A percentile compares a stretch with the other conserved stretches of the same genome.
phyloP scores from a whole-genome alignment of 1,139 yeast genomes.

The Ashbya aceris region DNA sequence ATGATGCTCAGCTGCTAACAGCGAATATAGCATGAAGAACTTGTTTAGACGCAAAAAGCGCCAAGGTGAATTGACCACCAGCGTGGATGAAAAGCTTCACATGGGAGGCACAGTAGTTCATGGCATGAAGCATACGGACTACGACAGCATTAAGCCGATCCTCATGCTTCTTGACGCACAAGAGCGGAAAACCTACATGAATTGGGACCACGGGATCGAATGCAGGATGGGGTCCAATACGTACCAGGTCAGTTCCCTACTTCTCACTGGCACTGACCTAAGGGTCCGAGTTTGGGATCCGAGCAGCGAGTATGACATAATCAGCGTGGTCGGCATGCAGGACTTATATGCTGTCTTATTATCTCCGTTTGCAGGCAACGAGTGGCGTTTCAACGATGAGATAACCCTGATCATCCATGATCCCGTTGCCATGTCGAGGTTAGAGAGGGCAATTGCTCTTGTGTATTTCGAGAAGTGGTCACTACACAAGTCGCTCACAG shows the following conservation, averaged over 20 bases:
- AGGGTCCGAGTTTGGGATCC: slow-evolving; percentile 3
- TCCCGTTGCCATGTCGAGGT: neutral
- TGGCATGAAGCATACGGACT: slow-evolving; percentile 3
- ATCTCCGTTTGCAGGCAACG: slow-evolving; percentile 5
- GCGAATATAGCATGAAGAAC: too few species aligned
- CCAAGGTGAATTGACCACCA: too few species aligned
- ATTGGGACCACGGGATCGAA: slow-evolving; percentile 3
- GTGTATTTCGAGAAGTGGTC: slow-evolving; percentile 20
- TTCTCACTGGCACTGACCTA: slow-evolving; percentile 7
- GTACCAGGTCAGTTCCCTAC: slow-evolving; percentile 3
- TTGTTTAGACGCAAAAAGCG: too few species aligned
- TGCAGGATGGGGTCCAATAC: slow-evolving; percentile 2
- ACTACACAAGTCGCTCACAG: slow-evolving; percentile 25
- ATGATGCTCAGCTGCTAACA: too few species aligned
- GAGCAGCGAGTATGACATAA: slow-evolving; percentile 5
- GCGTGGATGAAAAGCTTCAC: too few species aligned
- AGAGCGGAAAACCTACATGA: slow-evolving; percentile 6
- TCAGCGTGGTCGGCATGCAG: slow-evolving; percentile 5
- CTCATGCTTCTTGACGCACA: slow-evolving; percentile 9
- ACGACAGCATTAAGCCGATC: slow-evolving; percentile 9
- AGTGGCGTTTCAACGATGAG: slow-evolving; percentile 4
- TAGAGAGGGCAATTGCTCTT: slow-evolving; percentile 6
- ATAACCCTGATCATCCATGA: slow-evolving; percentile 3
- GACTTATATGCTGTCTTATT: slow-evolving; percentile 4
- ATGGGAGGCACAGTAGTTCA: neutral